Evolutionary conservation across 768 basidiomycete genomes (phyloP), one percentile per base, ranked within the genome.

Genomic region (Hypholoma sublateritium): DNA sequence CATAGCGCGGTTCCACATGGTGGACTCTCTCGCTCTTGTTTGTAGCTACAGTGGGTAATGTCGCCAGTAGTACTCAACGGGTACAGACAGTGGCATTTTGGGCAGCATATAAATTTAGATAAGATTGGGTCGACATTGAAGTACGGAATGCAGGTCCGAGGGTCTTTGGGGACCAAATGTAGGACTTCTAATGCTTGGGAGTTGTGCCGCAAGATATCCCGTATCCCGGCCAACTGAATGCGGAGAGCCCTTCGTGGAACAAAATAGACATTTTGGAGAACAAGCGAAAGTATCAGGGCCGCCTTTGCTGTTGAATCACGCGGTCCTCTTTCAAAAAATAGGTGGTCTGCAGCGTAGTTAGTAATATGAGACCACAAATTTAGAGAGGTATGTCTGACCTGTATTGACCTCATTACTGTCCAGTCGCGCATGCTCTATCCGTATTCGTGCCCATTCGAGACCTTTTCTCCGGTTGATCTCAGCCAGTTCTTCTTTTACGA

Each of bases 61-160:
- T 36, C 58, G 28, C 57, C 21, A 21, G 43, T 19, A 0, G 63
- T 39, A 16, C 37, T 12, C 36, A 62, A 59, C 5, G 66, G 60
- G 36, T 62, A 65, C 1, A 70, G 50, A 8, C 42, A 51, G 49
- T 63, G 65, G 50, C 71, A 73, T 0, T 1, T 47, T 3, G 67
- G 62, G 44, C 72, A 73, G 22, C 45, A 59, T 0, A 70, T 8
- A 53, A 60, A 70, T 16, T 54, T 45, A 0, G 44, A 50, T 1
- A 60, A 61, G 12, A 64, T 48, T 1, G 71, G 66, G 41, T 71
- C 67, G 3, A 73, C 51, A 52, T 59, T 37, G 14, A 67, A 62
- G 9, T 42, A 50, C 5, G 37, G 48, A 9, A 56, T 25, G 22
- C 50, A 39, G 1, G 66, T 59, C 9, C 61, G 49, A 14, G 67